Percentiles rank a stretch among this genome's conserved stretches.
These are phyloP conservation scores for Ilyonectria robusta DNA, from an alignment of 2,329 filamentous ascomycete genomes.

Conservation along the genomic window DNA sequence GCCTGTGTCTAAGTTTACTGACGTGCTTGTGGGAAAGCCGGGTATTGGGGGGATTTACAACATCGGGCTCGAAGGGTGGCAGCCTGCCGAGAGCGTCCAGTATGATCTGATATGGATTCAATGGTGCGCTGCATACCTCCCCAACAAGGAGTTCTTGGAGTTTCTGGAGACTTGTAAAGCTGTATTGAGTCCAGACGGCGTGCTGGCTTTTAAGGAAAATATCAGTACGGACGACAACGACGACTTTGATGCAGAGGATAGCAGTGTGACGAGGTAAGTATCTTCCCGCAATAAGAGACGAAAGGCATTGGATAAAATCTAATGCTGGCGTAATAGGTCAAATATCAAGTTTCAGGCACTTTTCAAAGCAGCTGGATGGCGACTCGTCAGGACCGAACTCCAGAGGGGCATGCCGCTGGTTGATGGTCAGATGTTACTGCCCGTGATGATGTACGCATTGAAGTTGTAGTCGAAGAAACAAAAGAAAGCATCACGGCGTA, in stretches of 20 bases:
- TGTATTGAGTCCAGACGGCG: slow-evolving; percentile 46
- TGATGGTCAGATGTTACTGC: not conserved
- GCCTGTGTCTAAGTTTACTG: slow-evolving; percentile 86
- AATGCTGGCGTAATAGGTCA: not conserved
- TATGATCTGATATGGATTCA: slow-evolving; percentile 93
- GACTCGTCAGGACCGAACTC: not conserved
- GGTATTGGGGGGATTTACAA: slow-evolving; percentile 77
- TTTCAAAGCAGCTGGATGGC: slow-evolving; percentile 2
- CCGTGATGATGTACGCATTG: slow-evolving; percentile 1
- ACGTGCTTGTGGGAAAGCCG: slow-evolving; percentile 67
- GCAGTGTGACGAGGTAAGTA: slow-evolving; percentile 77
- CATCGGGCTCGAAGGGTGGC: slow-evolving; percentile 81
- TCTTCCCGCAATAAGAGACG: no score
- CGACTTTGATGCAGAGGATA: slow-evolving; percentile 82
- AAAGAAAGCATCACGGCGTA: no score
- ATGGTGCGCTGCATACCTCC: slow-evolving; percentile 90
- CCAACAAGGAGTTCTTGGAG: slow-evolving; percentile 77
- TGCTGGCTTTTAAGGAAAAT: slow-evolving; percentile 75
- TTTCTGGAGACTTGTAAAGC: slow-evolving; percentile 75
- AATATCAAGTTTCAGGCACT: not conserved
- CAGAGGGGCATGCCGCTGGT: slow-evolving; percentile 1
- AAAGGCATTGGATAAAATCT: not conserved
- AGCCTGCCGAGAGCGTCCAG: slow-evolving; percentile 56
- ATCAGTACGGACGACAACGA: slow-evolving; percentile 71
- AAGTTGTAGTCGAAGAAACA: not conserved